A percentile compares a stretch with the other conserved stretches of the same genome.
phyloP scores from a whole-genome alignment of 768 basidiomycete genomes.

The Ramaria sp. region DNA sequence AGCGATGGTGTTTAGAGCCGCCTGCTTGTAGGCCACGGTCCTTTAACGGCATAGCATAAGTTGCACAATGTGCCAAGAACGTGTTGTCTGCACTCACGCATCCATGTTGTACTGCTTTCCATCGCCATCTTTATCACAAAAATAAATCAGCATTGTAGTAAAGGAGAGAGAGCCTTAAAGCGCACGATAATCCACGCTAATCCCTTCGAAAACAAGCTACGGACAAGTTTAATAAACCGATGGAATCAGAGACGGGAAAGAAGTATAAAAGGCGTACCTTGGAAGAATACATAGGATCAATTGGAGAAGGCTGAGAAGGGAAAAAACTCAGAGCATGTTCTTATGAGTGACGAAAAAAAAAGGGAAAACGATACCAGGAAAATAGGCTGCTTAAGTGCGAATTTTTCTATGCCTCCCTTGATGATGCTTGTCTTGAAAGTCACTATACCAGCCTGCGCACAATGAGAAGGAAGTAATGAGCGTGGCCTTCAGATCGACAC shows the following conservation, averaged over 20 bases:
- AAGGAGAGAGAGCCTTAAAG: background rate
- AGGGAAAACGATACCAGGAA: slow-evolving; percentile 16
- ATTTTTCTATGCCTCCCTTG: slow-evolving; percentile 64
- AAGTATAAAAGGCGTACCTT: slow-evolving; percentile 28
- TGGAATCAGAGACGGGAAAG: background rate
- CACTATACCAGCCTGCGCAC: slow-evolving; percentile 49
- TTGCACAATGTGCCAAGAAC: background rate
- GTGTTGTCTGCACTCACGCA: slow-evolving; percentile 31
- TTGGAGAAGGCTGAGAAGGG: slow-evolving; percentile 52
- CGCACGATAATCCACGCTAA: slow-evolving; percentile 60
- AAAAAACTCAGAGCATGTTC: background rate
- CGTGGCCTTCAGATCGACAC: background rate
- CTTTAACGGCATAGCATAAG: slow-evolving; percentile 20
- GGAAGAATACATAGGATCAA: slow-evolving; percentile 66
- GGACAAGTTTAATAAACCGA: background rate
- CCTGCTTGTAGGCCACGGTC: slow-evolving; percentile 71
- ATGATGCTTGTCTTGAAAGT: slow-evolving; percentile 65
- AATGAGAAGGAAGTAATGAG: background rate
- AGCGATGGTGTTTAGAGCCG: slow-evolving; percentile 62
- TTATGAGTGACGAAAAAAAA: background rate
- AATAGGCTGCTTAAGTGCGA: slow-evolving; percentile 63
- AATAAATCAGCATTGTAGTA: slow-evolving; percentile 10
- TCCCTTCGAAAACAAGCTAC: slow-evolving; percentile 63
- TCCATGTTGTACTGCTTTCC: slow-evolving; percentile 74
- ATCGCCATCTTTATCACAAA: slow-evolving; percentile 40